Base-by-base conservation (phyloP, 179 eudicot genomes). In the Gypsophila paniculata region DNA sequence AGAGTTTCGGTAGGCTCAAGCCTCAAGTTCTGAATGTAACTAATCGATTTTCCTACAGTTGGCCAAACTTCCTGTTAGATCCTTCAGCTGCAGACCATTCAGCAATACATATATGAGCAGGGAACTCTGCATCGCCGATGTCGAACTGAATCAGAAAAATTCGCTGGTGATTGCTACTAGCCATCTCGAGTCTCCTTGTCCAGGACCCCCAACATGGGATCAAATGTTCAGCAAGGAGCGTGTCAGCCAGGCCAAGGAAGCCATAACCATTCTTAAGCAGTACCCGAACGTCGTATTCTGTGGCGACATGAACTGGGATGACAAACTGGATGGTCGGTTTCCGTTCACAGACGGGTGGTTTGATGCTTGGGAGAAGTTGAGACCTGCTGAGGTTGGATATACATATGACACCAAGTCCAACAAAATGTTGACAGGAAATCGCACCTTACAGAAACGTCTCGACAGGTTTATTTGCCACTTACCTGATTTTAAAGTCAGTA, bases 241-340 rank as follows among this genome's bases (percentile, higher is more conserved):
- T 2, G 97, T 93, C 10, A 70, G 61, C 22, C 98, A 93, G 66
- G 97, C 93, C 15, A 82, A 82, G 23, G 90, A 91, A 65, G 88
- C 97, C 46, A 13, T 93, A 38, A 76, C 53, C 18, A 18, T 70
- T 36, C 93, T 93, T 15, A 74, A 81, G 38, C 62, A 74, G 19
- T 65, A 82, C 17, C 85, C 73, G 0, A 93, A 93, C 44, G 90
- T 76, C 48, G 77, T 93, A 3, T 93, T 91, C 69, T 89, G 96
- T 54, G 98, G 98, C 18, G 97, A 91, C 74, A 91, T 91, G 98
- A 93, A 93, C 76, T 93, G 98, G 98, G 89, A 84, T 32, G 98
- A 91, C 74, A 89, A 91, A 58, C 72, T 77, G 65, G 96, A 91
- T 39, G 97, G 97, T 3, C 76, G 72, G 13, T 87, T 91, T 74